phyloP scores from a whole-genome alignment of 768 basidiomycete genomes.

The Ramaria sp. region DNA sequence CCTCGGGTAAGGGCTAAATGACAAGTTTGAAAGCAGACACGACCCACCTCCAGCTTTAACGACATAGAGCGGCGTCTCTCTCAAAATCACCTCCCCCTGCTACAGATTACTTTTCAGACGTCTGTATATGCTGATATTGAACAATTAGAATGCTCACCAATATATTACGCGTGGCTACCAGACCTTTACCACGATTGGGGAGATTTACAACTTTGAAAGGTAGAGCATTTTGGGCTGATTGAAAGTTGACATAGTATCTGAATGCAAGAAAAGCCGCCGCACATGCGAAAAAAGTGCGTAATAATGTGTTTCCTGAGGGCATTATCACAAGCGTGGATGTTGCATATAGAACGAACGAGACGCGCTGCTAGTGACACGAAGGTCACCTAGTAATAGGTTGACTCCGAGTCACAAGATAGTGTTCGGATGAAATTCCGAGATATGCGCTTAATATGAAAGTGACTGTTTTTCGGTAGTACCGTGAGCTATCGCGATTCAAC shows the following conservation, averaged over 20 bases:
- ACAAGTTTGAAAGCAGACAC: neutral
- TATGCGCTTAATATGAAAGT: too few relatives aligned
- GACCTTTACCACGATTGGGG: constrained; percentile 43
- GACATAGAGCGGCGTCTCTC: constrained; percentile 42
- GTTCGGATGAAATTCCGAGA: too few relatives aligned
- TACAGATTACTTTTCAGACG: constrained; percentile 14
- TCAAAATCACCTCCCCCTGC: constrained; percentile 50
- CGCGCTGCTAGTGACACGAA: neutral
- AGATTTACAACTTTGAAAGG: constrained; percentile 34
- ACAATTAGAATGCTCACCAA: constrained; percentile 21
- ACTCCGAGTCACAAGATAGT: too few relatives aligned
- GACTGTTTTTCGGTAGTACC: too few relatives aligned
- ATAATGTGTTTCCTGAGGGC: neutral
- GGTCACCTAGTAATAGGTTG: too few relatives aligned
- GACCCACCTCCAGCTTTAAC: constrained; percentile 38
- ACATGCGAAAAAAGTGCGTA: neutral
- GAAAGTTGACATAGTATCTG: constrained; percentile 2
- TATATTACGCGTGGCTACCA: constrained; percentile 41
- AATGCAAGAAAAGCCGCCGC: neutral
- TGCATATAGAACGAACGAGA: neutral
- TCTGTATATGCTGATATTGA: neutral
- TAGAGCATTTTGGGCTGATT: neutral
- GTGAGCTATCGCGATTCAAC: too few relatives aligned
- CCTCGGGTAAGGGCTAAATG: neutral
- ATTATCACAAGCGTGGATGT: neutral